phyloP scores from a whole-genome alignment of 176 grass and related monocot species.

The Cocos nucifera region DNA sequence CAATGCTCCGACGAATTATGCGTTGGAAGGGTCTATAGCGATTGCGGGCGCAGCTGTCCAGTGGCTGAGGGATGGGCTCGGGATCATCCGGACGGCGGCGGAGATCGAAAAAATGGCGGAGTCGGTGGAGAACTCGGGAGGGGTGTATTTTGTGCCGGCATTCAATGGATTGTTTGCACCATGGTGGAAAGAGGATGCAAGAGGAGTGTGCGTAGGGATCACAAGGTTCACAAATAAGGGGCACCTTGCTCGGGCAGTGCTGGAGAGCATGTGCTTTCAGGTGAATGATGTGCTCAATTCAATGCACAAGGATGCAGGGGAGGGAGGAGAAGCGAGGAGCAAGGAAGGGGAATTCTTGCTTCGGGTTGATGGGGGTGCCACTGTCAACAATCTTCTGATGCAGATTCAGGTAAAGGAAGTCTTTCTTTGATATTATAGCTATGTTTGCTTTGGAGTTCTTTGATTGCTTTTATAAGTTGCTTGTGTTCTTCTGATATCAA shows the following conservation, averaged over 20 bases:
- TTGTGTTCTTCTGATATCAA: too few relatives aligned
- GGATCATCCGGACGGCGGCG: constrained; percentile 39
- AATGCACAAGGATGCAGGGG: constrained; percentile 87
- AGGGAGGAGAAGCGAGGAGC: constrained; percentile 39
- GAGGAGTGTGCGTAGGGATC: constrained; percentile 69
- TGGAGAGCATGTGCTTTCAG: constrained; percentile 93
- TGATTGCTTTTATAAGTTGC: too few relatives aligned
- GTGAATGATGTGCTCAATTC: constrained; percentile 85
- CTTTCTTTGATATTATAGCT: too few relatives aligned
- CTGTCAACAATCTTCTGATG: constrained; percentile 86
- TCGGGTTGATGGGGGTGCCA: constrained; percentile 82
- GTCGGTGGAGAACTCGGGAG: constrained; percentile 61
- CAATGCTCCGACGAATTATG: constrained; percentile 50
- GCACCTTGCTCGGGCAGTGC: constrained; percentile 68
- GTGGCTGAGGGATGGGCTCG: constrained; percentile 84
- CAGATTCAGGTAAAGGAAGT: constrained; percentile 61
- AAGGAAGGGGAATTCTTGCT: constrained; percentile 59
- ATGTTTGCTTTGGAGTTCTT: too few relatives aligned
- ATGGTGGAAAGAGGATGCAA: constrained; percentile 88
- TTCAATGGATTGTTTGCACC: constrained; percentile 90
- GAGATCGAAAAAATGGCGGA: constrained; percentile 67
- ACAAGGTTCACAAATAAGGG: constrained; percentile 84
- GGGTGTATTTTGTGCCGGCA: constrained; percentile 78
- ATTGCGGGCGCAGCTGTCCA: constrained; percentile 93
- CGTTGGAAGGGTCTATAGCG: constrained; percentile 86